These are phyloP conservation scores for Ceratocystis lukuohia DNA, from an alignment of 2,329 filamentous ascomycete species.

Conservation along the genomic window DNA sequence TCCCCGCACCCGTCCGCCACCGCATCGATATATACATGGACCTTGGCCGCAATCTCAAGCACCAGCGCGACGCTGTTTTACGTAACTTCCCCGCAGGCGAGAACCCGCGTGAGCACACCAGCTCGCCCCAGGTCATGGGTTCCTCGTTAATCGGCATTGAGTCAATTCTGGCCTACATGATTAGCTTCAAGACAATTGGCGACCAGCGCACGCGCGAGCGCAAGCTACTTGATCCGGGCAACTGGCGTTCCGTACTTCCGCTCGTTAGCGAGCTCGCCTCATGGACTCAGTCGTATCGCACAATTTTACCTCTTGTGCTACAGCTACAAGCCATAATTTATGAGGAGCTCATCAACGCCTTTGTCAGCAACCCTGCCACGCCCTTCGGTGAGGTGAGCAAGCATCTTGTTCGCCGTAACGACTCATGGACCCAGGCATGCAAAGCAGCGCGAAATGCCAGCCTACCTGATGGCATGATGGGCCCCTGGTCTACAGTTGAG, in stretches of 20 bases:
- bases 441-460: slow-evolving; percentile 22
- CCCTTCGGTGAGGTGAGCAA: slow-evolving; percentile 25
- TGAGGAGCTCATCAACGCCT: slow-evolving; percentile 34
- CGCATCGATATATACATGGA: slow-evolving; percentile 25
- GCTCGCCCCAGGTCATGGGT: slow-evolving; percentile 27
- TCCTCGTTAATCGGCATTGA: slow-evolving; percentile 35
- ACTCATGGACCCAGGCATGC: slow-evolving; percentile 23
- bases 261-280: slow-evolving; percentile 31
- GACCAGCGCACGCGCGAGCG: slow-evolving; percentile 33
- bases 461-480: slow-evolving; percentile 21
- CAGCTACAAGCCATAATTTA: slow-evolving; percentile 34
- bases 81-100: slow-evolving; percentile 23
- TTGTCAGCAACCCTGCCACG: slow-evolving; percentile 23
- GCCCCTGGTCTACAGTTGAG: slow-evolving; percentile 34
- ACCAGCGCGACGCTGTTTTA: slow-evolving; percentile 37
- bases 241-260: slow-evolving; percentile 35
- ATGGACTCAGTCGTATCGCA: slow-evolving; percentile 26
- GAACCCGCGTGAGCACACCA: slow-evolving; percentile 8
- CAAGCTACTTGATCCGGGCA: slow-evolving; percentile 30
- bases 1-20: slow-evolving; percentile 13
- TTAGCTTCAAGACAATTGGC: slow-evolving; percentile 39
- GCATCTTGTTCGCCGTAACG: slow-evolving; percentile 18
- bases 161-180: slow-evolving; percentile 40
- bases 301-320: slow-evolving; percentile 32
- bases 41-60: slow-evolving; percentile 41